Base-by-base conservation (phyloP, 768 basidiomycete genomes). In the Tulasnella sp. region DNA sequence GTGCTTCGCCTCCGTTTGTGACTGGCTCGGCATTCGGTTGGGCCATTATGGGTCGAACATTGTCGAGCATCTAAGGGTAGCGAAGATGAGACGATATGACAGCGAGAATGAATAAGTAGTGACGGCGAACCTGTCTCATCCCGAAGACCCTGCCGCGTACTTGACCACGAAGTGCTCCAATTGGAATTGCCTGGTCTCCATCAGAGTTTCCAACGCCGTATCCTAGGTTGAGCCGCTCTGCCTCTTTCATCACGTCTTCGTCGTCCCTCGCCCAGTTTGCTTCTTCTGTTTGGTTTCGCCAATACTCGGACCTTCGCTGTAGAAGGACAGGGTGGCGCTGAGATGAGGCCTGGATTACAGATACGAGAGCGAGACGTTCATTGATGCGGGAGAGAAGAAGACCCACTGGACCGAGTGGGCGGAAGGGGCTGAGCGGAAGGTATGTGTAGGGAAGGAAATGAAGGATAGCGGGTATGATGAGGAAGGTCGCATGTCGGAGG, bases 401-500 rank as follows among this genome's bases (percentile, higher is more conserved):
- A 4, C 66, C 70, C 45, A 65, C 64, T 51, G 63, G 60, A 7
- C 63, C 56, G 15, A 70, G 67, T 21, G 50, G 43, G 8, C 51
- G 42, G 64, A 73, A 70, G 68, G 73, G 65, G 64, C 67, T 65
- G 58, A 67, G 63, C 62, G 71, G 65, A 0, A 66, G 65, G 7
- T 69, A 62, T 3, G 69, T 51, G 19, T 73, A 74, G 3, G 79
- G 75, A 4, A 74, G 54, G 51, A 73, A 63, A 67, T 78, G 75
- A 9, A 82, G 66, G 53, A 78, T 34, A 26, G 80, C 63, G 3
- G 85, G 82, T 2, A 87, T 73, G 29, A 75, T 5, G 58, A 86
- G 72, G 71, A 88, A 84, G 55, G 85, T 68, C 1, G 74, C 26
- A 55, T 79, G 77, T n/a, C 86, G 84, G 32, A 71, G 62, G 50